Percentiles rank a stretch among this genome's conserved stretches.
These are phyloP conservation scores for Elongisporangium anandrum DNA, from an alignment of 352 stramenopile genomes.

Conservation along the genomic window DNA sequence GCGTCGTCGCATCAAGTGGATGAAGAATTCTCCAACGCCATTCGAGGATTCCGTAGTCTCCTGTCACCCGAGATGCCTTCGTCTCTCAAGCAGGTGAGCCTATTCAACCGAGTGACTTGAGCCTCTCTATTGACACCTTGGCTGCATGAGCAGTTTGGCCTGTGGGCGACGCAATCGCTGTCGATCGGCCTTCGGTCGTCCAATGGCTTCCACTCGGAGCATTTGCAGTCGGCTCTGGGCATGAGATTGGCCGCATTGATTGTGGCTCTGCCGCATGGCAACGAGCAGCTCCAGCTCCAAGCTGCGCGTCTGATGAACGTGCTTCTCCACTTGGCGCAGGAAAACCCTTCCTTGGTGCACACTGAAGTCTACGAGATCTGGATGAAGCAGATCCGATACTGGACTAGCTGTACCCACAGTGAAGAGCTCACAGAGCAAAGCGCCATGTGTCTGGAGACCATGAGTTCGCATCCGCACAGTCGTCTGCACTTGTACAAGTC, in stretches of 20 bases:
- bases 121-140: too few species aligned
- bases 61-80: constrained; percentile 54
- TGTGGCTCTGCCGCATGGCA: constrained; percentile 30
- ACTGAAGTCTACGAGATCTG: constrained; percentile 50
- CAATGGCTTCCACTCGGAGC: constrained; percentile 8
- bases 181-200: constrained; percentile 23
- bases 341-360: constrained; percentile 24
- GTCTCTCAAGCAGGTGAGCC: constrained; percentile 37
- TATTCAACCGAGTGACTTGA: too few species aligned
- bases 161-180: constrained; percentile 31
- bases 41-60: constrained; percentile 30
- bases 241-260: constrained; percentile 30
- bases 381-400: constrained; percentile 56
- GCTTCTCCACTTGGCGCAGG: constrained; percentile 40
- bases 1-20: constrained; percentile 12
- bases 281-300: constrained; percentile 30
- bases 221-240: constrained; percentile 33
- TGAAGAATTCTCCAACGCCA: constrained; percentile 5
- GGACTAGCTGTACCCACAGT: constrained; percentile 13
- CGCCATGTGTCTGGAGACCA: constrained; percentile 26
- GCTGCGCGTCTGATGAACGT: constrained; percentile 38
- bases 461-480: constrained; percentile 37
- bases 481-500: constrained; percentile 52
- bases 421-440: constrained; percentile 1
- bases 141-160: constrained; percentile 22